Conservation (phyloP, 306 rosid genomes). For the Lagenaria siceraria region DNA sequence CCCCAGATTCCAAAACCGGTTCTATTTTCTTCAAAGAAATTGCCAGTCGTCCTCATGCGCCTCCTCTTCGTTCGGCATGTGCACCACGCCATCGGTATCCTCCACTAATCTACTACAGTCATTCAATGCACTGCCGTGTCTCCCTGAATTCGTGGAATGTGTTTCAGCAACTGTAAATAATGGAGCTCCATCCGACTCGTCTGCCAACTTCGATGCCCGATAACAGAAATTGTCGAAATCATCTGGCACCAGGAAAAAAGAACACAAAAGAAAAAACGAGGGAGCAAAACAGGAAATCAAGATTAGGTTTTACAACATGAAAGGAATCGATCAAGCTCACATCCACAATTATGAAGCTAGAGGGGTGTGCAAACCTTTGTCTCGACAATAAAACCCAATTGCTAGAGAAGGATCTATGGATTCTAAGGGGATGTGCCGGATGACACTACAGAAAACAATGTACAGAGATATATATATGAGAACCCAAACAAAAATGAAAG, state of each 20-base stretch:
- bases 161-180: conserved; percentile 66
- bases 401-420: conserved; percentile 89
- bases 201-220: conserved; percentile 68
- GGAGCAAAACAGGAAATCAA: conserved; percentile 7
- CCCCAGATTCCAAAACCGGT: background rate
- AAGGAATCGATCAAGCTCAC: background rate
- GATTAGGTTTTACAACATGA: background rate
- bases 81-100: conserved; percentile 16
- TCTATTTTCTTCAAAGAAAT: conserved; percentile 29
- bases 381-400: conserved; percentile 90
- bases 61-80: conserved; percentile 14
- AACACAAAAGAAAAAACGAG: no score
- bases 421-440: conserved; percentile 62
- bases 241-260: conserved; percentile 21
- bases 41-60: conserved; percentile 82
- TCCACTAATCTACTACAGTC: conserved; percentile 5
- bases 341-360: background rate
- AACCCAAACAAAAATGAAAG: background rate
- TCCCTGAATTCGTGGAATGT: conserved; percentile 32
- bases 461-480: background rate
- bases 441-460: conserved; percentile 25
- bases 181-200: conserved; percentile 84
- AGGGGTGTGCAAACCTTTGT: conserved; percentile 47
- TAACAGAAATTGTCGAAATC: conserved; percentile 74
- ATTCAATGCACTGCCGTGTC: conserved; percentile 21